A percentile compares a stretch with the other conserved stretches of the same genome.
Evolutionary conservation across 163 green algal genomes (phyloP).

Genomic region (Scenedesmus sp.): DNA sequence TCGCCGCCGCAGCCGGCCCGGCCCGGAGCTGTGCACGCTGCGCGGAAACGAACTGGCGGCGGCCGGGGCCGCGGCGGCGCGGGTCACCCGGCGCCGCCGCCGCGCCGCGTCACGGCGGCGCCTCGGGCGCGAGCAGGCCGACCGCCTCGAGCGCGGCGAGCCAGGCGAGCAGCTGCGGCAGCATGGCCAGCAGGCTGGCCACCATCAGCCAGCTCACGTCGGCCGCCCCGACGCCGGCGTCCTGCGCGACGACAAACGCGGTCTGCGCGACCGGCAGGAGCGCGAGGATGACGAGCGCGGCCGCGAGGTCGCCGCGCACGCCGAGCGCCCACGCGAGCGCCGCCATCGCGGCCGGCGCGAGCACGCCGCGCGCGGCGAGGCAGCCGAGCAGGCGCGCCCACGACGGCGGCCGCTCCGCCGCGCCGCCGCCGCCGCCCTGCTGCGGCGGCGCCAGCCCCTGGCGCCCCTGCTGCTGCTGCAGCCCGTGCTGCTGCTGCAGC

Average conservation of each 20-base stretch:
- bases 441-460: not conserved
- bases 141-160: conserved; percentile 36
- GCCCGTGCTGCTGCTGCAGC: conserved; percentile 20
- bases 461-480: conserved; percentile 1
- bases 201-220: conserved; percentile 48
- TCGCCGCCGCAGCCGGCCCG: too few species aligned
- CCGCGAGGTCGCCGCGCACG: conserved; percentile 40
- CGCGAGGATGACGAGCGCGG: conserved; percentile 53
- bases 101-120: too few species aligned
- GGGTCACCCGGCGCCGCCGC: too few species aligned
- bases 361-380: conserved; percentile 26
- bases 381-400: conserved; percentile 8
- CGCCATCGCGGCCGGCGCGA: conserved; percentile 54
- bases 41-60: too few species aligned
- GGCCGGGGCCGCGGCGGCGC: too few species aligned
- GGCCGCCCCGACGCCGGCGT: conserved; percentile 37
- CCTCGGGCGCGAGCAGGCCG: too few species aligned
- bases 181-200: conserved; percentile 50
- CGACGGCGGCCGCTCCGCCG: too few species aligned
- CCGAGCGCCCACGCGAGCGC: conserved; percentile 46
- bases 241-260: conserved; percentile 56
- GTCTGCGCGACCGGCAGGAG: conserved; percentile 60
- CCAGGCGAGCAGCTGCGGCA: conserved; percentile 54
- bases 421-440: not conserved
- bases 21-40: too few species aligned